Conservation (phyloP, 495 filamentous ascomycete species). For the Tuber calosporum region DNA sequence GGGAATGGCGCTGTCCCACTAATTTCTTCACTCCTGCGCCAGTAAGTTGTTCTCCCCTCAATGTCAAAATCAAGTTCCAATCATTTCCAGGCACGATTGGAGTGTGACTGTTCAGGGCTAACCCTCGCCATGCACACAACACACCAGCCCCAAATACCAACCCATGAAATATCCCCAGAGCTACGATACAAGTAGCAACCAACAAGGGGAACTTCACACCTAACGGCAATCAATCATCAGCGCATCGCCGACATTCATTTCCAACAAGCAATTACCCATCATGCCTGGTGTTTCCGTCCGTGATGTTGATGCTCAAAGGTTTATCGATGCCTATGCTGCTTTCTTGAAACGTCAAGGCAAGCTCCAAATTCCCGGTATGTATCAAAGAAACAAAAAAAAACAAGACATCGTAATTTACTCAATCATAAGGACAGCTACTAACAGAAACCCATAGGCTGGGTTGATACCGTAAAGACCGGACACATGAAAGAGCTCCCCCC, state of each 20-base stretch:
- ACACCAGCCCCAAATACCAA: not conserved
- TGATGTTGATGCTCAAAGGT: slow-evolving; percentile 92
- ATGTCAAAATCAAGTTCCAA: not conserved
- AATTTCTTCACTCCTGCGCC: too few relatives aligned
- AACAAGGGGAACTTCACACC: not conserved
- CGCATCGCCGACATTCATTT: not conserved
- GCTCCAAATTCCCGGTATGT: slow-evolving; percentile 72
- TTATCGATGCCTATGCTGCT: slow-evolving; percentile 86
- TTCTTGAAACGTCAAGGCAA: slow-evolving; percentile 99
- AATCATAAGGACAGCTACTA: not conserved
- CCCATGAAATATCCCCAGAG: not conserved
- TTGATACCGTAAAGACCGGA: slow-evolving; percentile 97
- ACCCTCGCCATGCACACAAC: not conserved
- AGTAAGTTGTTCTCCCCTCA: not conserved
- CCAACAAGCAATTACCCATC: slow-evolving; percentile 44
- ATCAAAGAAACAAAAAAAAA: slow-evolving; percentile 52
- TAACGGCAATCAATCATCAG: not conserved
- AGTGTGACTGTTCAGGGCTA: slow-evolving; percentile 1
- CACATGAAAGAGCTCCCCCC: slow-evolving; percentile 92
- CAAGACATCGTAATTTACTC: slow-evolving; percentile 22
- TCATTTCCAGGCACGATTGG: not conserved
- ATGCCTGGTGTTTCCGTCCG: slow-evolving; percentile 84
- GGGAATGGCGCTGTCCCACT: too few relatives aligned
- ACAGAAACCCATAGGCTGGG: slow-evolving; percentile 62
- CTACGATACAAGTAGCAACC: too few relatives aligned